These are phyloP conservation scores for Euphorbia peplus DNA, from an alignment of 345 rosid genomes.

Conservation along the genomic window DNA sequence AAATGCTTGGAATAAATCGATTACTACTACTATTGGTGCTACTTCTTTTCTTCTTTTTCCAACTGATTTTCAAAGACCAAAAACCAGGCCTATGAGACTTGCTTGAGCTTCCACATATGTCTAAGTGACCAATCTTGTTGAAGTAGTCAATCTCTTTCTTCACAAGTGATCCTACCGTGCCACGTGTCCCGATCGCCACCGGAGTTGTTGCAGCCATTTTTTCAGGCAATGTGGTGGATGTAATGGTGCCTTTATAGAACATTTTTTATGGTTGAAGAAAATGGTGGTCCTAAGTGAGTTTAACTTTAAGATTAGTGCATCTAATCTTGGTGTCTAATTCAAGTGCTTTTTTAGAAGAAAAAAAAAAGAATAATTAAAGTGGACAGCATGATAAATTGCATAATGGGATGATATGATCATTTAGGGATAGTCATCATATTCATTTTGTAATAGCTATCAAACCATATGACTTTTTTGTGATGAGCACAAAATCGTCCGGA, in stretches of 20 bases:
- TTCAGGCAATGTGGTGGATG: constrained; percentile 20
- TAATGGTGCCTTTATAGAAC: constrained; percentile 25
- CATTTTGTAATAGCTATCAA: constrained; percentile 19
- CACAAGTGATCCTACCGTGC: constrained; percentile 75
- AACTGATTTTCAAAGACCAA: constrained; percentile 46
- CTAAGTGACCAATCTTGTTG: constrained; percentile 35
- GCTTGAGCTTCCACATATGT: constrained; percentile 22
- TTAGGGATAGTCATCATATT: constrained; percentile 27
- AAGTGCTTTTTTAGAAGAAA: constrained; percentile 13
- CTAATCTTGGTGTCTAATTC: constrained; percentile 5
- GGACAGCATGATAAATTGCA: constrained; percentile 43
- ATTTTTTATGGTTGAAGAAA: constrained; percentile 36
- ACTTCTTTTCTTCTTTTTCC: constrained; percentile 58
- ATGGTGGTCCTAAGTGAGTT: constrained; percentile 20
- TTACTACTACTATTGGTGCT: constrained; percentile 22
- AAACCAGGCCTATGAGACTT: constrained; percentile 37
- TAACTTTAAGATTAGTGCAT: constrained; percentile 21
- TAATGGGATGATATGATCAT: constrained; percentile 30
- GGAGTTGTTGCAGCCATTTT: constrained; percentile 52
- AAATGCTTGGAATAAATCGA: constrained; percentile 46
- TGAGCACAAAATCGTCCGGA: no score
- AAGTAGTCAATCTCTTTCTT: constrained; percentile 76
- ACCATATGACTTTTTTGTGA: constrained; percentile 21
- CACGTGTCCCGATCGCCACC: constrained; percentile 71
- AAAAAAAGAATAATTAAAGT: constrained; percentile 39